Percentiles rank a stretch among this genome's conserved stretches.
Conservation (phyloP, 257 asterid species). For the Prunella vulgaris region DNA sequence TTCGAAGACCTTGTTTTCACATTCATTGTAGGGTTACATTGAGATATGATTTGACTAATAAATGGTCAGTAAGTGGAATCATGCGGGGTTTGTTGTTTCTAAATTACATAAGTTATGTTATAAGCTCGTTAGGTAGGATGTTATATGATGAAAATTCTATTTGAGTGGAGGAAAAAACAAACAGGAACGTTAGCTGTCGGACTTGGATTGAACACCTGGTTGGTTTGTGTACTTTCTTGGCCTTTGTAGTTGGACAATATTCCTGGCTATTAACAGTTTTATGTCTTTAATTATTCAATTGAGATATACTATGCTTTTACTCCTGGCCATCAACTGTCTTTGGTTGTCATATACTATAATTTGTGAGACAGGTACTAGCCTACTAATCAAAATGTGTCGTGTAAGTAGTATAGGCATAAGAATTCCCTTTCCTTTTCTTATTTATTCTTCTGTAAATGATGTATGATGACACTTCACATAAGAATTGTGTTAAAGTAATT, state of each 20-base stretch:
- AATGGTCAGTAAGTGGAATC: neutral
- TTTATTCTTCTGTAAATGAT: neutral
- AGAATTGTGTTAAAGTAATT: neutral
- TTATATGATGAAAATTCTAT: neutral
- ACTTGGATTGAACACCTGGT: neutral
- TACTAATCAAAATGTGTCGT: neutral
- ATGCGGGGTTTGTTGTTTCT: neutral
- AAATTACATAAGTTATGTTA: neutral
- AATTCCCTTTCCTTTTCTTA: neutral
- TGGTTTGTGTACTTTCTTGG: conserved; percentile 5
- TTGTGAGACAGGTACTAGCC: neutral
- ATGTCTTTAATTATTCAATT: neutral
- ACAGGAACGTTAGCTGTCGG: neutral
- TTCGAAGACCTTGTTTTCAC: neutral
- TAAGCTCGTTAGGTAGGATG: neutral
- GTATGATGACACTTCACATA: neutral
- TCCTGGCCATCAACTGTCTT: neutral
- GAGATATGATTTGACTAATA: neutral
- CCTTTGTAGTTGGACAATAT: neutral
- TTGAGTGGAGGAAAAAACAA: neutral
- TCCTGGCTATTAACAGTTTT: neutral
- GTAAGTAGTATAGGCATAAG: neutral
- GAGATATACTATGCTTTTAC: neutral
- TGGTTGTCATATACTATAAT: neutral
- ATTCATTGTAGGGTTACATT: neutral